These are phyloP conservation scores for Paspalum vaginatum DNA, from an alignment of 176 grass and related monocot genomes.

Conservation along the genomic window DNA sequence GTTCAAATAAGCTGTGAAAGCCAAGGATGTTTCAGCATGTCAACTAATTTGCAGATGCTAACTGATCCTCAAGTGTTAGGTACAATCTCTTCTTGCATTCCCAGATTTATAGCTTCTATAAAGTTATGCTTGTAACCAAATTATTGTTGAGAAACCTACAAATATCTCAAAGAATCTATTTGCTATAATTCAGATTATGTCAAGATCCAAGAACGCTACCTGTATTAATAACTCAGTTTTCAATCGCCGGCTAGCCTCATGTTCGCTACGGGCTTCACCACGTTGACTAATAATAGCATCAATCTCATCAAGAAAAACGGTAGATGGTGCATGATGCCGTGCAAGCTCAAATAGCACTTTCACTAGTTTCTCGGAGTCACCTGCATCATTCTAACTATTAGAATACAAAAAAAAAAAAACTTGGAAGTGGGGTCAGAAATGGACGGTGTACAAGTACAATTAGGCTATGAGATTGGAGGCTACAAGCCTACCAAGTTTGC, in stretches of 20 bases:
- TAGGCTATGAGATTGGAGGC: not conserved
- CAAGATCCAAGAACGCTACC: constrained; percentile 37
- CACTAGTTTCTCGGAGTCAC: constrained; percentile 92
- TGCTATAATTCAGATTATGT: not conserved
- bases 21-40: not conserved
- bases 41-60: not conserved
- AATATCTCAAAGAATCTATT: not conserved
- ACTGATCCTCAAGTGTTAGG: not conserved
- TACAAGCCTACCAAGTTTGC: not conserved
- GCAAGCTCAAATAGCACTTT: constrained; percentile 95
- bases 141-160: constrained; percentile 1
- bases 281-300: constrained; percentile 93
- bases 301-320: constrained; percentile 96
- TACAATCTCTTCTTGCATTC: not conserved
- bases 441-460: not conserved
- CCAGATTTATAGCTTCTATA: not conserved
- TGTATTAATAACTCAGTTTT: constrained; percentile 96
- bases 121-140: not conserved
- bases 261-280: constrained; percentile 92
- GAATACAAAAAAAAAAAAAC: constrained; percentile 5
- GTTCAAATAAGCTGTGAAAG: constrained; percentile 5
- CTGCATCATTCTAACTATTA: constrained; percentile 49
- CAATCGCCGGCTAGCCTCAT: constrained; percentile 88
- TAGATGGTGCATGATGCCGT: constrained; percentile 95
- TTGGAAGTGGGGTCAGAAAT: not conserved